Conservation (phyloP, 164 flowering plant species). For the Dillenia suffruticosa region DNA sequence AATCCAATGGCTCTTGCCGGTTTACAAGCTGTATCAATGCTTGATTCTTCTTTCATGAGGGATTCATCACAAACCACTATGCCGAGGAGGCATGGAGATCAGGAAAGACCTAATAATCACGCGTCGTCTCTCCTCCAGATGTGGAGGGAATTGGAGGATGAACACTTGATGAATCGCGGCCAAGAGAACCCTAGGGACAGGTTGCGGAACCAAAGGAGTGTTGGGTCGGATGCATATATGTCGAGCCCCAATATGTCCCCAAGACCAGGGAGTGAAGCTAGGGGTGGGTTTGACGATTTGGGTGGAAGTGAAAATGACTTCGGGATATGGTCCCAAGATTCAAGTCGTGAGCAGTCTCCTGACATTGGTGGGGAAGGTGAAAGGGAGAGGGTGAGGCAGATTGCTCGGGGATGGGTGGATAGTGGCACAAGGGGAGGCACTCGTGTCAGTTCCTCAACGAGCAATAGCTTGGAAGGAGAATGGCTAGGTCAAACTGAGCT, state of each 20-base stretch:
- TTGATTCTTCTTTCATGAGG: conserved; percentile 48
- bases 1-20: conserved; percentile 59
- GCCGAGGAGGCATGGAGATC: conserved; percentile 24
- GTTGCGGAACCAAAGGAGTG: conserved; percentile 24
- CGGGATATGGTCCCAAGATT: conserved; percentile 21
- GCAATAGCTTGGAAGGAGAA: conserved; percentile 45
- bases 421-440: conserved; percentile 41
- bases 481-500: conserved; percentile 84
- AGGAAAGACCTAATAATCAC: conserved; percentile 31
- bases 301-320: conserved; percentile 23
- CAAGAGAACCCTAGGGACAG: conserved; percentile 28
- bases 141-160: conserved; percentile 74
- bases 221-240: conserved; percentile 13
- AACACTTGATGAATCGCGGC: conserved; percentile 32
- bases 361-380: conserved; percentile 42
- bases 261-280: conserved; percentile 20
- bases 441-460: conserved; percentile 36
- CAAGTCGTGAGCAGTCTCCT: conserved; percentile 25
- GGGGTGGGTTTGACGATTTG: conserved; percentile 22
- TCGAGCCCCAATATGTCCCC: conserved; percentile 12
- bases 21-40: conserved; percentile 68
- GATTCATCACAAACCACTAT: conserved; percentile 32
- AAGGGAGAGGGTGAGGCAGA: conserved; percentile 77
- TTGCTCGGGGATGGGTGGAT: conserved; percentile 77
- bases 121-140: conserved; percentile 55